Conservation (phyloP, 352 stramenopile genomes). For the Phytophthora citricola region DNA sequence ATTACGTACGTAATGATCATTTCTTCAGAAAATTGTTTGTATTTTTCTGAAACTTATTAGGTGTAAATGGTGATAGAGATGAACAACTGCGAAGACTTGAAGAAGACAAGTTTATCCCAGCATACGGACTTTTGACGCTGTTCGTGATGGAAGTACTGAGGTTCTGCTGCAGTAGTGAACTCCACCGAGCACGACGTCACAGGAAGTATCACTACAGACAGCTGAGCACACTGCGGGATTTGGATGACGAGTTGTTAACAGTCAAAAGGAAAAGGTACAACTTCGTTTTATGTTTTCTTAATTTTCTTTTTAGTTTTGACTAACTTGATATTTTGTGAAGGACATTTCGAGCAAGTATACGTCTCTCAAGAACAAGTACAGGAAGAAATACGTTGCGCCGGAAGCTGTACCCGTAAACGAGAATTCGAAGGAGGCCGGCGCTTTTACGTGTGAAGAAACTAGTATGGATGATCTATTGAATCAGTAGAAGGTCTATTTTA, state of each 20-base stretch:
- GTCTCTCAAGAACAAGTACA: conserved; percentile 77
- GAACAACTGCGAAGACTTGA: conserved; percentile 61
- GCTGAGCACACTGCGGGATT: conserved; percentile 60
- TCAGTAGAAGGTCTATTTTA: conserved; percentile 15
- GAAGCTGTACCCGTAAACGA: conserved; percentile 40
- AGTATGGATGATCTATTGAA: not conserved
- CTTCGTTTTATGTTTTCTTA: not conserved
- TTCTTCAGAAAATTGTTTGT: not conserved
- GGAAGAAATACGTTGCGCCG: conserved; percentile 70
- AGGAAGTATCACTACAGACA: conserved; percentile 69
- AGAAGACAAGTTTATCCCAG: conserved; percentile 71
- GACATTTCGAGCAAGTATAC: conserved; percentile 81
- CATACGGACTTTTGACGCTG: conserved; percentile 65
- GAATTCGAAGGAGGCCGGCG: conserved; percentile 18
- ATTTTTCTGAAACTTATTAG: conserved; percentile 5
- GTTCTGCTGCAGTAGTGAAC: conserved; percentile 73
- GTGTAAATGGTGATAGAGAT: conserved; percentile 44
- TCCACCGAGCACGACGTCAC: conserved; percentile 50
- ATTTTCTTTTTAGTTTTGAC: conserved; percentile 4
- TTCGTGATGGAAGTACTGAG: conserved; percentile 75
- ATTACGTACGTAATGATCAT: conserved; percentile 47
- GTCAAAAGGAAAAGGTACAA: conserved; percentile 72
- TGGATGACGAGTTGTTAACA: conserved; percentile 74
- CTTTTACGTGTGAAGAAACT: conserved; percentile 46
- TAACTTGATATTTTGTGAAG: conserved; percentile 25